A percentile compares a stretch with the other conserved stretches of the same genome.
Conservation (phyloP, 1,284 basidiomycete genomes). For the Rhodotorula glutinis region DNA sequence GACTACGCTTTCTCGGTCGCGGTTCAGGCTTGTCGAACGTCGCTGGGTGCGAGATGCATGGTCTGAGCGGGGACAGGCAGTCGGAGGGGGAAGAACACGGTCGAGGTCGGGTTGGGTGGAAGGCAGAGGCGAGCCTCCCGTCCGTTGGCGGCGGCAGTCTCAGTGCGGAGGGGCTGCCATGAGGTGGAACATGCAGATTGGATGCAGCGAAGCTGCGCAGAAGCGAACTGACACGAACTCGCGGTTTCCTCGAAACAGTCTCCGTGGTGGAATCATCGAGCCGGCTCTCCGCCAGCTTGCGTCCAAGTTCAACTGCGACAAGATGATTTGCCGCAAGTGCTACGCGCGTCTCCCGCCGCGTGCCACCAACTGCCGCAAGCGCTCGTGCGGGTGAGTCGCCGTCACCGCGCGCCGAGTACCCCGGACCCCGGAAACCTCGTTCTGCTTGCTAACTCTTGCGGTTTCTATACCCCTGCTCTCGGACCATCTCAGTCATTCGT, state of each 20-base stretch:
- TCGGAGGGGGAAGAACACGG: no score
- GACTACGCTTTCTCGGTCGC: not conserved
- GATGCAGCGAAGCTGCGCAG: no score
- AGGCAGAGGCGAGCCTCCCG: no score
- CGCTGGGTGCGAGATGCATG: no score
- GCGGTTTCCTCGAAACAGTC: constrained; percentile 54
- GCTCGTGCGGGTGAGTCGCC: constrained; percentile 53
- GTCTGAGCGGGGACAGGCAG: no score
- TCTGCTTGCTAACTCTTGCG: not conserved
- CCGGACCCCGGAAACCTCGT: not conserved
- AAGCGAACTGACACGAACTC: no score
- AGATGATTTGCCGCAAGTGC: constrained; percentile 87
- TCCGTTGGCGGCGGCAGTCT: no score
- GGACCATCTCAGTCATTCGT: constrained; percentile 75
- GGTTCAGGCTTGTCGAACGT: accelerated
- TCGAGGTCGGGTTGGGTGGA: no score
- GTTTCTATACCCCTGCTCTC: not conserved
- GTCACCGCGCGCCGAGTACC: no score
- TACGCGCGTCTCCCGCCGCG: constrained; percentile 98
- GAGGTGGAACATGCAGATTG: no score
- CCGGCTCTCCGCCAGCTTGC: constrained; percentile 96
- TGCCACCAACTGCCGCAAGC: constrained; percentile 98
- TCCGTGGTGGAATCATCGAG: constrained; percentile 98
- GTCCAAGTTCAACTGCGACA: constrained; percentile 58
- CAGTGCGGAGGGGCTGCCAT: no score